phyloP scores from a whole-genome alignment of 306 rosid genomes.

The Betula pendula region DNA sequence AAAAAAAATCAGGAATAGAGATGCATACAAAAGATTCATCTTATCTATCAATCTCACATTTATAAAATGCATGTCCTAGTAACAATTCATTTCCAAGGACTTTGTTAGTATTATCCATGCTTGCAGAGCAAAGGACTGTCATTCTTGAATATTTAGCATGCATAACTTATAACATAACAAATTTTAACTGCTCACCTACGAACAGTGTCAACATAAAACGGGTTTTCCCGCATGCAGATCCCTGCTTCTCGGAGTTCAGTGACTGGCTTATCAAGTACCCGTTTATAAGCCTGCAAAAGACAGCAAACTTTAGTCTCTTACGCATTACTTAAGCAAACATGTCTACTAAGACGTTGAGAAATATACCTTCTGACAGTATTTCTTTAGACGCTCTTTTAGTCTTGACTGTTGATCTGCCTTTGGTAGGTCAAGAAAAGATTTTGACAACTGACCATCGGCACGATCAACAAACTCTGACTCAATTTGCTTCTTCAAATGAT shows the following conservation, averaged over 20 bases:
- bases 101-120: background rate
- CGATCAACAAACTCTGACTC: conserved; percentile 86
- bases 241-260: conserved; percentile 94
- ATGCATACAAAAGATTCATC: conserved; percentile 3
- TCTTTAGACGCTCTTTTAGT: conserved; percentile 88
- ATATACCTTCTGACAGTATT: conserved; percentile 93
- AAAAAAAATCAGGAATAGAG: conserved; percentile 22
- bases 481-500: conserved; percentile 88
- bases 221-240: conserved; percentile 98
- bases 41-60: background rate
- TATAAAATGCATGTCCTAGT: background rate
- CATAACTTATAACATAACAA: background rate
- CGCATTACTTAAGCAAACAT: conserved; percentile 34
- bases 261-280: conserved; percentile 90
- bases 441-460: conserved; percentile 51
- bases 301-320: conserved; percentile 34
- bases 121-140: background rate
- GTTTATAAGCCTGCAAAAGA: conserved; percentile 76
- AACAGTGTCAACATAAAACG: conserved; percentile 97
- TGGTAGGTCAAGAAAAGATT: conserved; percentile 88
- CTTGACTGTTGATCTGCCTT: conserved; percentile 80
- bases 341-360: conserved; percentile 17
- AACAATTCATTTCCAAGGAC: background rate
- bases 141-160: background rate
- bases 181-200: conserved; percentile 71